Conservation (phyloP, 2,329 filamentous ascomycete genomes). For the Huntiella bhutanensis region DNA sequence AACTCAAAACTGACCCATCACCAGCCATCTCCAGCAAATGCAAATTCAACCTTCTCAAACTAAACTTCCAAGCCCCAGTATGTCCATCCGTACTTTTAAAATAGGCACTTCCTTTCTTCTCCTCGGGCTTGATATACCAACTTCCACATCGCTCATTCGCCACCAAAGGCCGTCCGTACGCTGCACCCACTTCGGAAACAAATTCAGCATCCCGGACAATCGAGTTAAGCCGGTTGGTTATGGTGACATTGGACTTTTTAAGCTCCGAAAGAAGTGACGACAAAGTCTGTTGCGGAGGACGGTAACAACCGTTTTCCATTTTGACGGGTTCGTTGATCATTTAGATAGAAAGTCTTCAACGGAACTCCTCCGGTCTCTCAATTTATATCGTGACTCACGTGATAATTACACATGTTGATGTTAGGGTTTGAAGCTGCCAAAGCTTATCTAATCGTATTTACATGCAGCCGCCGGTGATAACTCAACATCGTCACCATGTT, state of each 20-base stretch:
- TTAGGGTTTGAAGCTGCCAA: too few species aligned
- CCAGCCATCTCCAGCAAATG: conserved; percentile 52
- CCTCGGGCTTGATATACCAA: conserved; percentile 63
- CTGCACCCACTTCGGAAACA: conserved; percentile 39
- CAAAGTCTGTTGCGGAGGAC: conserved; percentile 42
- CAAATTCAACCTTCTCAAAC: conserved; percentile 64
- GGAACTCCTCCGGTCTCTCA: too few species aligned
- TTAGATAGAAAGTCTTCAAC: too few species aligned
- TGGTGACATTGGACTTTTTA: conserved; percentile 42
- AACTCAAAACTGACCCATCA: conserved; percentile 37
- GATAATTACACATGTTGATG: too few species aligned
- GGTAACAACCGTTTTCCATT: background rate
- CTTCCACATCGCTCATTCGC: conserved; percentile 92
- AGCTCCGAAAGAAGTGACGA: conserved; percentile 52
- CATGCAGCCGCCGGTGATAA: background rate
- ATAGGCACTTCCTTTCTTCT: conserved; percentile 60
- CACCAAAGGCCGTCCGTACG: conserved; percentile 48
- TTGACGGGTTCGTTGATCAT: background rate
- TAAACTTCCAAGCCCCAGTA: conserved; percentile 78
- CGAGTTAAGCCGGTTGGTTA: conserved; percentile 68
- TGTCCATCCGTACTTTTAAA: conserved; percentile 98
- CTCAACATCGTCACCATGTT: background rate
- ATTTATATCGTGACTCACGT: too few species aligned
- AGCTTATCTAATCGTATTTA: background rate
- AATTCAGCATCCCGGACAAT: conserved; percentile 63